Evolutionary conservation across 2,329 filamentous ascomycete species (phyloP), one percentile per base, ranked within the genome.

Genomic region (Juglanconis oblonga): DNA sequence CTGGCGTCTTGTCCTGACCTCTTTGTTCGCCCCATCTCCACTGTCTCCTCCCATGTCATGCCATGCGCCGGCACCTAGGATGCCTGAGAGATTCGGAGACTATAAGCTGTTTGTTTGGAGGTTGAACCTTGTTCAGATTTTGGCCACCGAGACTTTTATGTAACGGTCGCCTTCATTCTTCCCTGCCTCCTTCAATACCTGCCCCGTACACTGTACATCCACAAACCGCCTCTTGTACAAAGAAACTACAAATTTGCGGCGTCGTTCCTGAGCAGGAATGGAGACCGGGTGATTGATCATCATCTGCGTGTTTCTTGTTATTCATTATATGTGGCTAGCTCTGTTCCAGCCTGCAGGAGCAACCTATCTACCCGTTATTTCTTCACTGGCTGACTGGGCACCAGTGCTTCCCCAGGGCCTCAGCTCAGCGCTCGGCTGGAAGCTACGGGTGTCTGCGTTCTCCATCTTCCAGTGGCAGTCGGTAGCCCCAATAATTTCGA

Each of bases 71-170:
- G 60, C 57, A 17, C 36, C 40, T 48, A 49, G 55, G 52, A 50
- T 45, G 49, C 33, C 57, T 55, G 42, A 60, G 33, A 54, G 51
- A 45, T 53, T 31, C 17, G 10, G 5, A 9, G 45, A 17, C 4
- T 8, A 48, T 13, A 29, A 62, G 56, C 36, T 33, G 44, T 52
- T 45, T 47, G 52, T 52, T 45, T 47, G 52, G 45, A 59, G 48
- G 50, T 42, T 42, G 47, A 57, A 59, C 55, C 60, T 56, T 58
- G 42, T 52, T 44, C 48, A 52, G 32, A 24, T 32, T 58, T 62
- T 62, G 57, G 60, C 60, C 60, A 62, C 60, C 38, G 32, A 59
- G 49, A 24, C 24, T 42, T 62, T 55, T 42, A 51, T 58, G 52
- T 55, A 53, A 57, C 49, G 47, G 47, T 57, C 35, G 58, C 56